These are phyloP conservation scores for Tetradesmus lagerheimii DNA, from an alignment of 139 green algal genomes.

Conservation along the genomic window DNA sequence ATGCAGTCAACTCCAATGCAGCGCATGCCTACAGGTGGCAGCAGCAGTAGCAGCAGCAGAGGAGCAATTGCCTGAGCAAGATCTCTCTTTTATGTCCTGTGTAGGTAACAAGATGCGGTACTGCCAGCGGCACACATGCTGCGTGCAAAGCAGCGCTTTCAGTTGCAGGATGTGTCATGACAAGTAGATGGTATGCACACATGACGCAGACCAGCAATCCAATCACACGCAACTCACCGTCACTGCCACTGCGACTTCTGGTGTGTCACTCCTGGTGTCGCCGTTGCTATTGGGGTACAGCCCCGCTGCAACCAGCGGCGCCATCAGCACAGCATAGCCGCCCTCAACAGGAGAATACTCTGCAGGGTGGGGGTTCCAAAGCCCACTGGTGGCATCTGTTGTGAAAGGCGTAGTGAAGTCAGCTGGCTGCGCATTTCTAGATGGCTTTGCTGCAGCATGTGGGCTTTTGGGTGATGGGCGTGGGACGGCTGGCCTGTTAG, in stretches of 20 bases:
- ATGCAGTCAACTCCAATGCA: background rate
- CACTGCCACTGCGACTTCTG: background rate
- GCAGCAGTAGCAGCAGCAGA: background rate
- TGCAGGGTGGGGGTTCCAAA: background rate
- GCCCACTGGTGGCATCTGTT: background rate
- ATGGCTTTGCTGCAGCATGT: too few relatives aligned
- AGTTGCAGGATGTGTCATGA: too few relatives aligned
- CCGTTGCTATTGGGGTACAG: background rate
- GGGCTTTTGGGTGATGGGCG: too few relatives aligned
- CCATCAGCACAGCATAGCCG: background rate
- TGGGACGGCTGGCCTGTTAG: too few relatives aligned
- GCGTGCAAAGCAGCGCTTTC: too few relatives aligned
- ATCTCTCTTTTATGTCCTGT: too few relatives aligned
- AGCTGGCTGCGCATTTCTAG: background rate
- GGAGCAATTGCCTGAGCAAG: background rate
- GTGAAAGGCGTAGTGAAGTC: background rate
- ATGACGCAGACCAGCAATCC: too few relatives aligned
- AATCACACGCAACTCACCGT: background rate
- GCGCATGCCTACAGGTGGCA: background rate
- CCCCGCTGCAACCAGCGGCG: background rate
- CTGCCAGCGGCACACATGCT: too few relatives aligned
- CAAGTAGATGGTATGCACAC: too few relatives aligned
- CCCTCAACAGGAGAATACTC: background rate
- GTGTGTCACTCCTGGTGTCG: background rate
- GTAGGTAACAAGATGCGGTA: too few relatives aligned